Percentiles rank a stretch among this genome's conserved stretches.
Evolutionary conservation across 129 eudicot genomes (phyloP).

Genomic region (Scalesia atractyloides): DNA sequence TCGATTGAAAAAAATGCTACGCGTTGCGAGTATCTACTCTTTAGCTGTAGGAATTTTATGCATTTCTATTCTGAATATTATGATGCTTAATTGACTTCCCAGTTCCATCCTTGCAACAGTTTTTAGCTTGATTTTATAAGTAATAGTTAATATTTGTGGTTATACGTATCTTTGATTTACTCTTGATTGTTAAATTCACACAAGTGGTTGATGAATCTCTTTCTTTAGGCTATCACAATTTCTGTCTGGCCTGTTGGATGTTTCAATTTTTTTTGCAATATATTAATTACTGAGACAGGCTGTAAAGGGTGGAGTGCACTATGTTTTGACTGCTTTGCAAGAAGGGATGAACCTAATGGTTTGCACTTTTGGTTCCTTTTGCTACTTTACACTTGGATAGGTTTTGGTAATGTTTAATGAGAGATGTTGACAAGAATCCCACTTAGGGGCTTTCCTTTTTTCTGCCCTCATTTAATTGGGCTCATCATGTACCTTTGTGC

Average conservation of each 20-base stretch:
- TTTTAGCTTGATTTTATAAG: conserved; percentile 26
- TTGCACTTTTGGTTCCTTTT: conserved; percentile 22
- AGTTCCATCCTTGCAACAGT: conserved; percentile 28
- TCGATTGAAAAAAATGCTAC: conserved; percentile 43
- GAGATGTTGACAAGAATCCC: conserved; percentile 4
- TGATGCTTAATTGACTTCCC: conserved; percentile 33
- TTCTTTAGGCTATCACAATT: conserved; percentile 10
- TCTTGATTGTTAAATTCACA: background rate
- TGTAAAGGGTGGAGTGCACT: conserved; percentile 31
- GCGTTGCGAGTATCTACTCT: conserved; percentile 45
- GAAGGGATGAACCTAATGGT: conserved; percentile 28
- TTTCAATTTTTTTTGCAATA: background rate
- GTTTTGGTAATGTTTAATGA: conserved; percentile 13
- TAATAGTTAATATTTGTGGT: conserved; percentile 20
- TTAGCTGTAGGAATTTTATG: conserved; percentile 44
- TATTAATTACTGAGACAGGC: conserved; percentile 23
- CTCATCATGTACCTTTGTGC: background rate
- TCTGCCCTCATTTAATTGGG: conserved; percentile 10
- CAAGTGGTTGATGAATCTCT: background rate
- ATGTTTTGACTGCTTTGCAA: conserved; percentile 37
- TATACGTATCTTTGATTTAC: conserved; percentile 13
- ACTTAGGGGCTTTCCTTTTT: conserved; percentile 2
- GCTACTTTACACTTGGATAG: conserved; percentile 37
- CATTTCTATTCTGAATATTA: conserved; percentile 33
- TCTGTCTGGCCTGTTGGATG: conserved; percentile 19